phyloP scores from a whole-genome alignment of 306 rosid genomes.

The Rubus idaeus region DNA sequence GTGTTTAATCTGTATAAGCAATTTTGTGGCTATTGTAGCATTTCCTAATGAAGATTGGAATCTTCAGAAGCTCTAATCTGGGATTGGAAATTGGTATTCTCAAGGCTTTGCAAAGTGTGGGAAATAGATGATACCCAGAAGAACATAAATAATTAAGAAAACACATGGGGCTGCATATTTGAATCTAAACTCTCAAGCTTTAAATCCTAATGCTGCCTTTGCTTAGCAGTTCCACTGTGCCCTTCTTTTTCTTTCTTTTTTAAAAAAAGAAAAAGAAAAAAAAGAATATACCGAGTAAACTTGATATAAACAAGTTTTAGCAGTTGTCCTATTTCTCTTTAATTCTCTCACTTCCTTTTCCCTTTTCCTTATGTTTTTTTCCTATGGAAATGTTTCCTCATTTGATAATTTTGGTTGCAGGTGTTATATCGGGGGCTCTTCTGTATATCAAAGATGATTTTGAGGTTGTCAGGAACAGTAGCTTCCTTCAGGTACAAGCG shows the following conservation, averaged over 20 bases:
- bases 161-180: neutral
- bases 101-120: no score
- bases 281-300: neutral
- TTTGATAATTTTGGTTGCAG: slow-evolving; percentile 27
- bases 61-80: neutral
- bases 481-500: slow-evolving; percentile 50
- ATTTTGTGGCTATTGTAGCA: neutral
- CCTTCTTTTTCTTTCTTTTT: neutral
- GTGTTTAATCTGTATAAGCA: neutral
- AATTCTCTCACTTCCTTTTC: neutral
- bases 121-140: neutral
- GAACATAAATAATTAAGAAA: no score
- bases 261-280: no score
- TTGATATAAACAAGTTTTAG: neutral
- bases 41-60: neutral
- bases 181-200: neutral
- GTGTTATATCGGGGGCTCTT: slow-evolving; percentile 62
- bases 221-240: neutral
- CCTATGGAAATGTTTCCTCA: neutral
- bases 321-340: neutral
- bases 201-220: neutral
- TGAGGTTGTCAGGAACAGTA: slow-evolving; percentile 46
- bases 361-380: neutral
- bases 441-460: slow-evolving; percentile 61
- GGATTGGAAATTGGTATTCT: neutral